These are phyloP conservation scores for Actinomortierella wolfii DNA, from an alignment of 371 early-diverging fungal species.

Conservation along the genomic window DNA sequence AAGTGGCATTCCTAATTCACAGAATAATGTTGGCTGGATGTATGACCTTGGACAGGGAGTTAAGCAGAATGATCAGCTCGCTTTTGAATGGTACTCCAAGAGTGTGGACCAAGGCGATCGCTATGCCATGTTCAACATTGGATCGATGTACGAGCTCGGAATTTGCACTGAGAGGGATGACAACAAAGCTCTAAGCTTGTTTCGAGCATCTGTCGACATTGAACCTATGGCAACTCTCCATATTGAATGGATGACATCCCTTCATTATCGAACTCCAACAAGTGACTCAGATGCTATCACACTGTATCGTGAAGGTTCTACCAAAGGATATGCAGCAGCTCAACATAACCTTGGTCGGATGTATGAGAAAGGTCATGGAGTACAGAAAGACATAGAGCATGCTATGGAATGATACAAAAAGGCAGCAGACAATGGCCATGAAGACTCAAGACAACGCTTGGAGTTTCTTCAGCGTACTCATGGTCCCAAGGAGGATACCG, in stretches of 20 bases:
- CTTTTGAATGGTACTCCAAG: constrained; percentile 78
- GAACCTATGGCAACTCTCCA: constrained; percentile 75
- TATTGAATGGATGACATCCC: constrained; percentile 55
- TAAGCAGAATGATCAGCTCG: constrained; percentile 59
- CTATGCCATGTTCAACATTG: constrained; percentile 67
- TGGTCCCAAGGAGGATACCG: too few relatives aligned
- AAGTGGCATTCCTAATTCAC: constrained; percentile 79
- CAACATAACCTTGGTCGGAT: too few relatives aligned
- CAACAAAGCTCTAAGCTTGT: too few relatives aligned
- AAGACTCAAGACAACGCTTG: too few relatives aligned
- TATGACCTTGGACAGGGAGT: constrained; percentile 79
- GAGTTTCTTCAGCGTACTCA: too few relatives aligned
- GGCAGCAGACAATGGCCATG: too few relatives aligned
- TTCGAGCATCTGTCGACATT: too few relatives aligned
- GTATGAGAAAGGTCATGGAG: constrained; percentile 85
- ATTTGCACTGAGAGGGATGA: too few relatives aligned
- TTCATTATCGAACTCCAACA: constrained; percentile 76
- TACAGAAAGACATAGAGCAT: constrained; percentile 56
- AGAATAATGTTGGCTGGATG: constrained; percentile 79
- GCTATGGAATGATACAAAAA: constrained; percentile 87
- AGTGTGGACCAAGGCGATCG: constrained; percentile 79
- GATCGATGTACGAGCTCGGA: constrained; percentile 80
- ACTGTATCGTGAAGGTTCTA: constrained; percentile 87
- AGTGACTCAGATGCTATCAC: too few relatives aligned
- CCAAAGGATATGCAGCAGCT: too few relatives aligned